phyloP scores from a whole-genome alignment of 768 basidiomycete genomes.

The Lentinus tigrinus region DNA sequence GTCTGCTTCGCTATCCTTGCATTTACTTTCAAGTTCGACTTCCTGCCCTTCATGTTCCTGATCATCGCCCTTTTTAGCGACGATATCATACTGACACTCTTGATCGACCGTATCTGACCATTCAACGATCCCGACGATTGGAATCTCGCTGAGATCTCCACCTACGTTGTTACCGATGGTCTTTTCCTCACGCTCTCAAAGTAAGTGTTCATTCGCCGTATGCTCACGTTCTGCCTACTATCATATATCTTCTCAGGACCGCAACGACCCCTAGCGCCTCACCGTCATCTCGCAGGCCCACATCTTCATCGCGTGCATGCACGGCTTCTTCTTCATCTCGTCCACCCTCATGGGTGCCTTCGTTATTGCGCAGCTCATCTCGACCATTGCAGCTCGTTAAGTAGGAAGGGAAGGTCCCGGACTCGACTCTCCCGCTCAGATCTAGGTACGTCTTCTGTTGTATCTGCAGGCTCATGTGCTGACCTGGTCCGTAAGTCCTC shows the following conservation, averaged over 20 bases:
- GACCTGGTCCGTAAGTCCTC: no score
- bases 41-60: conserved; percentile 99
- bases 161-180: conserved; percentile 93
- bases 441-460: no score
- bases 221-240: conserved; percentile 3
- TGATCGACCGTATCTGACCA: conserved; percentile 92
- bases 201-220: conserved; percentile 44
- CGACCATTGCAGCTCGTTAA: conserved; percentile 95
- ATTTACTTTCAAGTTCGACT: conserved; percentile 95
- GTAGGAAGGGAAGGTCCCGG: no score
- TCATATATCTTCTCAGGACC: conserved; percentile 37
- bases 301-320: conserved; percentile 94
- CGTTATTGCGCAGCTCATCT: conserved; percentile 89
- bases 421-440: no score
- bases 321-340: conserved; percentile 95
- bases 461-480: no score
- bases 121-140: conserved; percentile 91
- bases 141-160: conserved; percentile 96
- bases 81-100: conserved; percentile 98
- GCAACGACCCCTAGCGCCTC: conserved; percentile 77
- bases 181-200: conserved; percentile 91
- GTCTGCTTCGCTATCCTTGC: conserved; percentile 95
- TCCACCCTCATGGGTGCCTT: conserved; percentile 87
- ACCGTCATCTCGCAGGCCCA: conserved; percentile 97
- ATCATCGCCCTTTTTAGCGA: conserved; percentile 97